phyloP scores from a whole-genome alignment of 345 rosid species.

The Citrus sinensis region DVS_A1.0 CM039163.1:51934001-51934500 shows the following conservation, averaged over 20 bases:
- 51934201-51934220: slow-evolving; percentile 62
- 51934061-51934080: background rate
- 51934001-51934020: background rate
- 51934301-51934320: background rate
- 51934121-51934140: background rate
- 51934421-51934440: background rate
- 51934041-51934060: background rate
- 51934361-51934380: background rate
- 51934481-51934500: too few relatives aligned
- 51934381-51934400: slow-evolving; percentile 2
- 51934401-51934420: background rate
- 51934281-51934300: slow-evolving; percentile 51
- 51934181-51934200: slow-evolving; percentile 31
- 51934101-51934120: background rate
- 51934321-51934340: background rate
- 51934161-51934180: background rate
- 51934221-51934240: slow-evolving; percentile 96
- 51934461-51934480: too few relatives aligned
- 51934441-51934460: background rate
- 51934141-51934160: background rate
- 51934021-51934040: background rate
- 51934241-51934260: slow-evolving; percentile 90
- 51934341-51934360: background rate
- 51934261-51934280: slow-evolving; percentile 80
- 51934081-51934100: background rate